Base-by-base conservation (phyloP, 2,329 filamentous ascomycete genomes). In the Colletotrichum acutatum region DNA sequence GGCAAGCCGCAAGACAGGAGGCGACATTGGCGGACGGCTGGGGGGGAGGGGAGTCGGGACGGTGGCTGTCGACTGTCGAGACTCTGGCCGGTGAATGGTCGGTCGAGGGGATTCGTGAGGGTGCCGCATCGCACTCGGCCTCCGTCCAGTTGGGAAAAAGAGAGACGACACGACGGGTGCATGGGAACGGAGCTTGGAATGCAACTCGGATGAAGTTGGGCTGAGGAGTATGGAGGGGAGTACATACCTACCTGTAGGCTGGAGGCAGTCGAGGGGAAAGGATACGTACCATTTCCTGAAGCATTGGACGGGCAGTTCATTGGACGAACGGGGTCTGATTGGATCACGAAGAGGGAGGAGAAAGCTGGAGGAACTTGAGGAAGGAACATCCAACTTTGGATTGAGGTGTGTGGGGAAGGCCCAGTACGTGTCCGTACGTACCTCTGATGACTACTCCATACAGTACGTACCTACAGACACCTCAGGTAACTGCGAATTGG, bases 1-100 rank as follows among this genome's bases (percentile, higher is more conserved):
- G 64, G 57, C 46, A 58, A 63, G 58, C 58, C 58, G 64, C 56
- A 63, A 63, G 58, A 63, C 58, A 72, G 59, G 66, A 64, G 59
- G 59, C 69, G 69, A 72, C 64, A 62, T 66, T 68, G 58, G 49
- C 58, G 49, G 32, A 30, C 52, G 28, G 54, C 62, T 70, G 42
- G 67, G 32, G 30, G 32, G 32, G n/a, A n/a, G 60, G 53, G 60
- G 37, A 37, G 19, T 24, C 32, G 32, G 57, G 57, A 24, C 12
- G 57, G 58, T 61, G 58, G 58, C 24, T 61, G 5, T 34, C 57
- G 32, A 34, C 24, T 61, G 24, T 34, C 57, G 32, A 34, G 57
- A 34, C n/a, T 42, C 32, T 37, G 12, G 57, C 22, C 24, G 32
- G 32, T 59, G 57, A 42, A 34, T 59, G 57, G 57, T 26, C 32